These are phyloP conservation scores for Escovopsis sp. DNA, from an alignment of 2,329 filamentous ascomycete species.

Conservation along the genomic window DNA sequence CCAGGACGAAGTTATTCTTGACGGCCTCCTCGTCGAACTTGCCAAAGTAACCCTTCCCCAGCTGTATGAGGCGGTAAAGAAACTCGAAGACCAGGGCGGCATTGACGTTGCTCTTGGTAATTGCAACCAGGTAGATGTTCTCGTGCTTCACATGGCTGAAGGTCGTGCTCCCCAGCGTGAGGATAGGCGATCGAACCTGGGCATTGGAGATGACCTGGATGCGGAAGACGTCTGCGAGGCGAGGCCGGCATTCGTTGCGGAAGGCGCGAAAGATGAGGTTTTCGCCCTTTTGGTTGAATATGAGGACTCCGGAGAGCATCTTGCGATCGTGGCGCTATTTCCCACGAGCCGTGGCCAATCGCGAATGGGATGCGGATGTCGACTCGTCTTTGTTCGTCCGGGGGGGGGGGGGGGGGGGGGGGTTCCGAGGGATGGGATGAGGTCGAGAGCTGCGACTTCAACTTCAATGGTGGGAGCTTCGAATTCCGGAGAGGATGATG, in stretches of 20 bases:
- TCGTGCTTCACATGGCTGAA: conserved; percentile 99
- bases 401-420: too few relatives aligned
- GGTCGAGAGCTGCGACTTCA: too few relatives aligned
- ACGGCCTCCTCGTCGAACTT: conserved; percentile 99
- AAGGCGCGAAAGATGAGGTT: conserved; percentile 99
- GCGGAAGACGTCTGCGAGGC: conserved; percentile 95
- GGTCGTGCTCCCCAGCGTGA: conserved; percentile 92
- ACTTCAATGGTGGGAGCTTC: too few relatives aligned
- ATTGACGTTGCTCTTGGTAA: conserved; percentile 99
- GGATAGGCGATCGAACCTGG: conserved; percentile 90
- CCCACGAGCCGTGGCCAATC: too few relatives aligned
- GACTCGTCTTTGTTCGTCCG: too few relatives aligned
- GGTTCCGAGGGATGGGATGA: too few relatives aligned
- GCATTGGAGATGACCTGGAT: conserved; percentile 99
- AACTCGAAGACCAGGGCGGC: conserved; percentile 97
- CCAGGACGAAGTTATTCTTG: conserved; percentile 98
- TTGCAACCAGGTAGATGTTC: conserved; percentile 94
- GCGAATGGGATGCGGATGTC: too few relatives aligned
- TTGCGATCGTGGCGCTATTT: conserved; percentile 16
- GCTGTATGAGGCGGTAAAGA: conserved; percentile 75
- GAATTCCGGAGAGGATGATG: too few relatives aligned
- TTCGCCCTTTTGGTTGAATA: conserved; percentile 99
- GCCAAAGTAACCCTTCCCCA: conserved; percentile 93
- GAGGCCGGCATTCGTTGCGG: conserved; percentile 93
- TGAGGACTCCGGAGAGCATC: conserved; percentile 93